Conservation (phyloP, 192 early-diverging fungal species). For the Umbelopsis ramanniana region DNA sequence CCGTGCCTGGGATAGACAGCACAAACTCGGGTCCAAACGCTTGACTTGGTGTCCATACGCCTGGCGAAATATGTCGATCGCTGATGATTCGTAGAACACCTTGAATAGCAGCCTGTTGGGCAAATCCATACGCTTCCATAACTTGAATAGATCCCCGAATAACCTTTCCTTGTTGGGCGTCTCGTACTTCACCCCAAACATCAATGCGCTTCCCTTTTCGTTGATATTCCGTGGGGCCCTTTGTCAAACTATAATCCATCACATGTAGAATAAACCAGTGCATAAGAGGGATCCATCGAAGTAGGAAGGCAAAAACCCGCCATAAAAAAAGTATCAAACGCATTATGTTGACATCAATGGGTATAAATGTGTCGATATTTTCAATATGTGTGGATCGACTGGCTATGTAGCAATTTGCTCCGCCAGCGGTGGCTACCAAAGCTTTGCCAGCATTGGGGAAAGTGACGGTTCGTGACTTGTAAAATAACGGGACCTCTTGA, state of each 20-base stretch:
- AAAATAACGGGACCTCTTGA: neutral
- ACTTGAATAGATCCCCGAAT: constrained; percentile 6
- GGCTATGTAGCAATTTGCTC: constrained; percentile 21
- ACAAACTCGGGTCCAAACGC: constrained; percentile 17
- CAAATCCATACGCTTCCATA: constrained; percentile 18
- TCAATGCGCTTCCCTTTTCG: constrained; percentile 4
- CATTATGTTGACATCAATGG: constrained; percentile 10
- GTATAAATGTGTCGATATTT: constrained; percentile 15
- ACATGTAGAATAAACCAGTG: constrained; percentile 23
- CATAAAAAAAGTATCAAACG: neutral
- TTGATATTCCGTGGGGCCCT: neutral
- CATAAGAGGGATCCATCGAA: constrained; percentile 16
- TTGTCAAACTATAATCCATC: neutral
- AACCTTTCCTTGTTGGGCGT: neutral
- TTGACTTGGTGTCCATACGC: constrained; percentile 20
- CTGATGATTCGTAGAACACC: neutral
- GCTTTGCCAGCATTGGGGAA: constrained; percentile 14
- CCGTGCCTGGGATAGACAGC: neutral
- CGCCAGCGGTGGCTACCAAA: constrained; percentile 5
- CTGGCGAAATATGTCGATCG: neutral
- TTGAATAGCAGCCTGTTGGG: constrained; percentile 5
- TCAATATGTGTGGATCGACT: constrained; percentile 8
- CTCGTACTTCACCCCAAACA: constrained; percentile 18
- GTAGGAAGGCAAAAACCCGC: neutral
- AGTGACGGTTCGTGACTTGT: constrained; percentile 9